Base-by-base conservation (phyloP, 2,329 filamentous ascomycete species). In the Penicillium nordicum region DNA sequence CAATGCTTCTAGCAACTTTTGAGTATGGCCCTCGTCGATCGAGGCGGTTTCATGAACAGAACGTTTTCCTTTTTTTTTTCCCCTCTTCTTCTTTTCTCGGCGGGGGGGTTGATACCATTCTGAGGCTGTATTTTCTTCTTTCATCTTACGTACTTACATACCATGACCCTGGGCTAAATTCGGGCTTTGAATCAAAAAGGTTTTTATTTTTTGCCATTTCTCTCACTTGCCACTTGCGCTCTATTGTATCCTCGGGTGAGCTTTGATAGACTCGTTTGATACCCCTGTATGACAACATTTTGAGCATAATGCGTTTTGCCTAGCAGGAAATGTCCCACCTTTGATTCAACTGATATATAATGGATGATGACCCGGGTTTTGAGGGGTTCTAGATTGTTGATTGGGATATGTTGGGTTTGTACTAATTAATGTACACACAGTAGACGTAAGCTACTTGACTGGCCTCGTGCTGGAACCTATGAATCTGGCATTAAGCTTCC, bases 1-100 rank as follows among this genome's bases (percentile, higher is more conserved):
- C 37, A 72, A 74, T 43, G 71, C 69, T 27, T 73, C 63, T 47
- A 66, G 70, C 52, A 66, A 74, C 61, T 67, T 76, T 45, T 74
- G 62, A 61, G 37, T 16, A 30, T 16, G 36, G 34, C 36, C 40
- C 37, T 56, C 48, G 49, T 55, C 42, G 46, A 45, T 51, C 50
- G 43, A 30, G 55, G 41, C 27, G 16, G 41, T 49, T 48, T 49
- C 16, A 50, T 43, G 52, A 54, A 44, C 45, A 50, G 37, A 48
- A 44, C 48, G 10, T 47, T 42, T 29, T 41, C n/a, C 29, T 50
- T 41, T 29, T 30, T 38, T 29, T 30, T 18, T 18, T 2, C 18
- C 18, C 10, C 37, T 23, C 37, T 47, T 21, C 23, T 27, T 42
- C 8, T 10, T 9, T 9, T 32, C 9, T 9, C 9, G 2, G 2